Percentiles rank a stretch among this genome's conserved stretches.
Conservation (phyloP, 2,329 filamentous ascomycete genomes). For the Trichoderma koningii region DNA sequence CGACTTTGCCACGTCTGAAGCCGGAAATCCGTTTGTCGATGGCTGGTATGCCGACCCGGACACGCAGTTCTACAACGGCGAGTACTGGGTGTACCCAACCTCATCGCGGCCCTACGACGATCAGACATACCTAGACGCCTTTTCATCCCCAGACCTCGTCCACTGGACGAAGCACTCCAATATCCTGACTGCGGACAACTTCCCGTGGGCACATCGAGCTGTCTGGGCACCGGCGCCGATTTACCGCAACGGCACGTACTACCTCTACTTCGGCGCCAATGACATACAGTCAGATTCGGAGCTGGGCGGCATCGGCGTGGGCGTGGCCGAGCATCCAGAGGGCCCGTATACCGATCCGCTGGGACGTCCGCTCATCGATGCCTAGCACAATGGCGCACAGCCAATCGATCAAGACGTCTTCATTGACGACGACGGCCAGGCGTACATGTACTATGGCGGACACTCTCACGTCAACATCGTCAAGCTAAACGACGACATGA, state of each 20-base stretch:
- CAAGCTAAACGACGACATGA: slow-evolving; percentile 46
- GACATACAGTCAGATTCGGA: slow-evolving; percentile 45
- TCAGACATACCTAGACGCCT: slow-evolving; percentile 54
- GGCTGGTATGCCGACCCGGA: slow-evolving; percentile 57
- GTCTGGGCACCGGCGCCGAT: slow-evolving; percentile 53
- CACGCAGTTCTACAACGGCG: slow-evolving; percentile 47
- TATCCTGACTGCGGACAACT: slow-evolving; percentile 41
- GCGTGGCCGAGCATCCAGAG: slow-evolving; percentile 38
- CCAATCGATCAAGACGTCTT: slow-evolving; percentile 48
- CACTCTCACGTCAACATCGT: slow-evolving; percentile 46
- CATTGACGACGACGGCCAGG: slow-evolving; percentile 47
- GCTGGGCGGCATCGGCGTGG: slow-evolving; percentile 45
- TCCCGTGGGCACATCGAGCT: slow-evolving; percentile 48
- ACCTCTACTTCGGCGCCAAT: slow-evolving; percentile 54
- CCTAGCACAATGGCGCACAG: slow-evolving; percentile 49
- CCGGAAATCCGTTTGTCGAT: slow-evolving; percentile 51
- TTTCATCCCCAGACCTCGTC: slow-evolving; percentile 52
- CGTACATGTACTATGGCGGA: slow-evolving; percentile 47
- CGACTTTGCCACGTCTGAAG: slow-evolving; percentile 45
- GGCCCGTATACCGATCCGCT: slow-evolving; percentile 43
- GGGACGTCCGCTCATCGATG: slow-evolving; percentile 40
- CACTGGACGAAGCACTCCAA: slow-evolving; percentile 51
- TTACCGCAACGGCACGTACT: slow-evolving; percentile 48
- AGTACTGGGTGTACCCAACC: slow-evolving; percentile 54
- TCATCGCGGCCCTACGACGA: slow-evolving; percentile 47